These are phyloP conservation scores for Fusarium globosum DNA, from an alignment of 2,329 filamentous ascomycete species.

Conservation along the genomic window DNA sequence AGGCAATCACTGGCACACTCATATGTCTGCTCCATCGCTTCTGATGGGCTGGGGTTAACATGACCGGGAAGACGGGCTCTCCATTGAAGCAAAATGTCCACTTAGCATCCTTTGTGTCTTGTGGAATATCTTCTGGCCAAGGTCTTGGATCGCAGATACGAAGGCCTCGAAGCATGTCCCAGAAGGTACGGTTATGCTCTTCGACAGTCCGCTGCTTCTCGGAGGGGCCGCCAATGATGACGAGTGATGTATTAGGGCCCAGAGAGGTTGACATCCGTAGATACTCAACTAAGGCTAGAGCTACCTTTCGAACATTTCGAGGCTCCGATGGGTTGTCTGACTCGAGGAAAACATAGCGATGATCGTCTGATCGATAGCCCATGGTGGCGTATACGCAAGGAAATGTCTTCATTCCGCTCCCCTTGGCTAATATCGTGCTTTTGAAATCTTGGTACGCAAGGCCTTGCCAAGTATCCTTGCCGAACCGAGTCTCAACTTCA, in stretches of 20 bases:
- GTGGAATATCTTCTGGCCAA: not conserved
- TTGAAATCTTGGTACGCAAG: not conserved
- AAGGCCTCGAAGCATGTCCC: not conserved
- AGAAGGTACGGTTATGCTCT: not conserved
- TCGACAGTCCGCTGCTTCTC: not conserved
- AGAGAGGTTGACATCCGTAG: rapidly evolving
- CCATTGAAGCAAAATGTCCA: not conserved
- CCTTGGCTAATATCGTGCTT: not conserved
- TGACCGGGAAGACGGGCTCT: not conserved
- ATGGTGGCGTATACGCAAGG: not conserved
- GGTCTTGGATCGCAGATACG: not conserved
- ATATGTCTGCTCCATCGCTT: not conserved
- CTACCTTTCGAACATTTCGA: not conserved
- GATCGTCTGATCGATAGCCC: not conserved
- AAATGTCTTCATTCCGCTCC: not conserved
- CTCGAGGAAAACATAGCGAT: not conserved
- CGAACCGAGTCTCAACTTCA: not conserved
- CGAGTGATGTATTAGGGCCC: not conserved
- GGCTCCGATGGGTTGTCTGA: not conserved
- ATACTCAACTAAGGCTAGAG: not conserved
- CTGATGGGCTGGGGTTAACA: not conserved
- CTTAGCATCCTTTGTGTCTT: not conserved
- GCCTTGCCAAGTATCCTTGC: not conserved
- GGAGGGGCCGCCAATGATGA: not conserved
- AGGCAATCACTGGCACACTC: rapidly evolving